Base-by-base conservation (phyloP, 2,329 filamentous ascomycete genomes). In the Ophiocordyceps camponoti-rufipedis region DNA sequence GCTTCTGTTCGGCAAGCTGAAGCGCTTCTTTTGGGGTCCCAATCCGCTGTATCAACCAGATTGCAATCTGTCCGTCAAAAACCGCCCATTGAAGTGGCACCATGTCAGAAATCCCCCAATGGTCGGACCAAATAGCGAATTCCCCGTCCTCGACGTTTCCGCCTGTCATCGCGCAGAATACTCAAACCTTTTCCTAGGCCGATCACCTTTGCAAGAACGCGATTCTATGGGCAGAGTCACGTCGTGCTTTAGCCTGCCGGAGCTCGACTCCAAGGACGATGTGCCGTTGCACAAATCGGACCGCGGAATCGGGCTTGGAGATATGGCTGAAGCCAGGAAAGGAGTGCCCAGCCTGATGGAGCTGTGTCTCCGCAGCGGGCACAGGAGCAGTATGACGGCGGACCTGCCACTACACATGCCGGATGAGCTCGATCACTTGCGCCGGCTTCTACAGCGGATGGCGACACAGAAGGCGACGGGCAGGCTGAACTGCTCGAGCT, bases 31-130 rank as follows among this genome's bases (percentile, higher is more conserved):
- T 28, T 52, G 80, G 3, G 70, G 75, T 46, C 79, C 80, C 0
- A 85, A 85, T 53, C 74, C 75, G 0, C 78, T 82, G 48, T 63
- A 71, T 46, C 60, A 69, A 44, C 67, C 69, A 10, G 55, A 56
- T 16, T 3, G 35, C 35, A 9, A 39, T 8, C n/a, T 39, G 35
- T 16, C 7, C 9, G n/a, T 16, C 35, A 8, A 23, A 3, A 23
- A 23, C 23, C 23, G 23, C 3, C 23, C 23, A 23, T 3, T 23
- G 23, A 3, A 3, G 23, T 23, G 23, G 23, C 3, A 5, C 23
- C 3, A 23, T 23, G 23, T 23, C 23, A 23, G 23, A 23, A 23
- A 23, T 23, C 23, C 23, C 23, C 23, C 23, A 23, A 23, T 23
- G 23, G 23, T 23, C 23, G 23, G 23, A 23, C 23, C 23, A 23